A percentile compares a stretch with the other conserved stretches of the same genome.
phyloP scores from a whole-genome alignment of 495 filamentous ascomycete species.

The Daldinia decipiens region DNA sequence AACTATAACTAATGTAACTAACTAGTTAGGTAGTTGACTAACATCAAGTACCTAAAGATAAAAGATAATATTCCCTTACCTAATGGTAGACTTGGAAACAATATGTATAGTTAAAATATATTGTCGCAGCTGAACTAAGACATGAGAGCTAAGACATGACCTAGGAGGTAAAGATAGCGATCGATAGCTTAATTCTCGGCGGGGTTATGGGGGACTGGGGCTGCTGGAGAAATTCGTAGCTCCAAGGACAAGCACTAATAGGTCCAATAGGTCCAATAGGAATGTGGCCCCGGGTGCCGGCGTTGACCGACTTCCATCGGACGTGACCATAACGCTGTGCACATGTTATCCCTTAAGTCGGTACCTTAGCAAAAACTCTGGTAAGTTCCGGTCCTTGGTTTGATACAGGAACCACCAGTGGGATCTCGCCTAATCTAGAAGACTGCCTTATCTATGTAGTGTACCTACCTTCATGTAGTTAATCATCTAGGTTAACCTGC shows the following conservation, averaged over 20 bases:
- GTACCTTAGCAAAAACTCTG: conserved; percentile 4
- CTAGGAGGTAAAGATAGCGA: background rate
- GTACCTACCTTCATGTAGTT: background rate
- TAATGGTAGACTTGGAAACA: background rate
- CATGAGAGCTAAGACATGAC: background rate
- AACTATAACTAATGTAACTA: background rate
- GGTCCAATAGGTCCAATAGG: conserved; percentile 16
- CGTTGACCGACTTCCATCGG: conserved; percentile 38
- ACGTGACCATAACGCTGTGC: conserved; percentile 20
- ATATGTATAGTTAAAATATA: too few relatives aligned
- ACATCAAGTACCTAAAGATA: too few relatives aligned
- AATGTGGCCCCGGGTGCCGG: conserved; percentile 33
- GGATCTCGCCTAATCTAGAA: conserved; percentile 33
- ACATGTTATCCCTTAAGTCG: conserved; percentile 6
- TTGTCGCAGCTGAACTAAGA: background rate
- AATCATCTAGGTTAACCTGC: too few relatives aligned
- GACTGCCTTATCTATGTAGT: conserved; percentile 41
- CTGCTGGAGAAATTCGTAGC: background rate
- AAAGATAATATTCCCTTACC: background rate
- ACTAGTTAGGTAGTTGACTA: too few relatives aligned
- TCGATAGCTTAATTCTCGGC: conserved; percentile 6
- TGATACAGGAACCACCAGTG: conserved; percentile 33
- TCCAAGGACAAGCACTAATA: background rate
- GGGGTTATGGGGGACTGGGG: conserved; percentile 3
- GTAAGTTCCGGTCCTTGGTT: conserved; percentile 10